phyloP scores from a whole-genome alignment of 2,329 filamentous ascomycete genomes.

The Fusarium sp. region DNA sequence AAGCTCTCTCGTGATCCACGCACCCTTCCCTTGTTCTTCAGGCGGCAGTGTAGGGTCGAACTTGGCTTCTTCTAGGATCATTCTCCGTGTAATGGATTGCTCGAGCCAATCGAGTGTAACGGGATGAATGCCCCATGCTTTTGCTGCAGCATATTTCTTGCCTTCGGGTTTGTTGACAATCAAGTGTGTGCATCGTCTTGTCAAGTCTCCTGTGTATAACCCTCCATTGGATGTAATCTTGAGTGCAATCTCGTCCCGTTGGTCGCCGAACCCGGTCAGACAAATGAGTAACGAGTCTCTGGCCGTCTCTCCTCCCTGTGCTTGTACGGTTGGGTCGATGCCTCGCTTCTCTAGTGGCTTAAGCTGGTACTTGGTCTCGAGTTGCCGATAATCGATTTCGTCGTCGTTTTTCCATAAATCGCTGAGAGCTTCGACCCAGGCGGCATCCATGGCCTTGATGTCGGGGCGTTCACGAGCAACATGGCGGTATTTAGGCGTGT shows the following conservation, averaged over 20 bases:
- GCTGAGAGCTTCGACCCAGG: conserved; percentile 84
- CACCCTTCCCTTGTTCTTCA: conserved; percentile 78
- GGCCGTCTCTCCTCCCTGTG: conserved; percentile 35
- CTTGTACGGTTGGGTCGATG: conserved; percentile 47
- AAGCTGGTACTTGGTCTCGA: conserved; percentile 74
- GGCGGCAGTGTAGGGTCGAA: conserved; percentile 79
- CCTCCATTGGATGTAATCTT: conserved; percentile 76
- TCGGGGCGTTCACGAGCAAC: conserved; percentile 90
- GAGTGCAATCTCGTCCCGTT: conserved; percentile 75
- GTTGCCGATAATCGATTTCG: conserved; percentile 72
- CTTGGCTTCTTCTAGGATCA: conserved; percentile 87
- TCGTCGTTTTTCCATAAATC: conserved; percentile 85
- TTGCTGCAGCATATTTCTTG: conserved; percentile 90
- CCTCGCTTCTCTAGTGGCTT: conserved; percentile 68
- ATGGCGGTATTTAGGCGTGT: conserved; percentile 94
- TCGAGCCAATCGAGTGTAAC: conserved; percentile 87
- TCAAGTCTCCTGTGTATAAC: conserved; percentile 87
- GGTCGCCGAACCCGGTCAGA: conserved; percentile 66
- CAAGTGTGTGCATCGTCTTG: conserved; percentile 85
- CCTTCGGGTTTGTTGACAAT: conserved; percentile 82
- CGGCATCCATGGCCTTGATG: conserved; percentile 80
- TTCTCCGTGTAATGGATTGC: conserved; percentile 83
- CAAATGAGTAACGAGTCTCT: conserved; percentile 60
- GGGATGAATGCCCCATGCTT: conserved; percentile 79
- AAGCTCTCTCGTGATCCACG: conserved; percentile 68